A percentile compares a stretch with the other conserved stretches of the same genome.
Conservation (phyloP, 164 flowering plant genomes). For the Chimonanthus praecox region DNA sequence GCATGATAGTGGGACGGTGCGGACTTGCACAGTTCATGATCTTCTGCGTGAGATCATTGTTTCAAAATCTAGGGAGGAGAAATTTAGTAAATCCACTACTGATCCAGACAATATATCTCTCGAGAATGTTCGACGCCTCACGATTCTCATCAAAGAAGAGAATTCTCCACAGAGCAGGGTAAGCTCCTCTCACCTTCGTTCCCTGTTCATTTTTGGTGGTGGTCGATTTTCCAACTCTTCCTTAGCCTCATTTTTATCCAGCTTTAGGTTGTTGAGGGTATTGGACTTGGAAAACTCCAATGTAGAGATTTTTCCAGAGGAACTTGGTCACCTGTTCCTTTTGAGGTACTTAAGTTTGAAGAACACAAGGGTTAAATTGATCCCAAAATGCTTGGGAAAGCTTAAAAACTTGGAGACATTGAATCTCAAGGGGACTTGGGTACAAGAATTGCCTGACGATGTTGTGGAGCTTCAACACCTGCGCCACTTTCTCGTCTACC, state of each 20-base stretch:
- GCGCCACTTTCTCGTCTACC: not conserved
- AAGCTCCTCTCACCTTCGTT: not conserved
- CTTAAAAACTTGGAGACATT: not conserved
- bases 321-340: not conserved
- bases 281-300: not conserved
- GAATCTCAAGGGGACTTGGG: not conserved
- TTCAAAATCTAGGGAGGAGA: not conserved
- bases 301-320: not conserved
- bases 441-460: not conserved
- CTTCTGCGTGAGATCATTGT: not conserved
- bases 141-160: not conserved
- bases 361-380: not conserved
- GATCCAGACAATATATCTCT: too few relatives aligned
- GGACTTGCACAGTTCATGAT: conserved; percentile 41
- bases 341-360: conserved; percentile 4
- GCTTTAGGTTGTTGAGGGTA: conserved; percentile 4
- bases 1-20: conserved; percentile 25
- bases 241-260: too few relatives aligned
- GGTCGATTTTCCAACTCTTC: not conserved
- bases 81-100: not conserved
- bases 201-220: not conserved
- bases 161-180: not conserved
- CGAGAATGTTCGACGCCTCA: not conserved
- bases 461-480: not conserved
- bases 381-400: not conserved